phyloP scores from a whole-genome alignment of 306 rosid species.

The Crotalaria pallida region DNA sequence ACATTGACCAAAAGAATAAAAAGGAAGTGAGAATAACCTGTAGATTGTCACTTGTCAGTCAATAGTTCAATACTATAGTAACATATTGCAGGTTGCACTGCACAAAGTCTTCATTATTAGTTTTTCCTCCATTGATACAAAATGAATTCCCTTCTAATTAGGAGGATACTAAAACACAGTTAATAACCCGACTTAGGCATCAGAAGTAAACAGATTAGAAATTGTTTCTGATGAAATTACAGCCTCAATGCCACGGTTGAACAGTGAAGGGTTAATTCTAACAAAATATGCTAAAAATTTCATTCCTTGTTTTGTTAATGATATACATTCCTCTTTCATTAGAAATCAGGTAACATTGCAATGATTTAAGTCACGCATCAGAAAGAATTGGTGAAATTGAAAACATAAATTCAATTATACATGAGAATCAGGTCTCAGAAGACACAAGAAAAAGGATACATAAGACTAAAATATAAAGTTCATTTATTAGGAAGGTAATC shows the following conservation, averaged over 20 bases:
- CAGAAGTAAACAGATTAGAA: not conserved
- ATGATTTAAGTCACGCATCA: constrained; percentile 56
- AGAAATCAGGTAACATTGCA: constrained; percentile 67
- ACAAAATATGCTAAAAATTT: constrained; percentile 77
- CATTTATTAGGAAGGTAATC: constrained; percentile 78
- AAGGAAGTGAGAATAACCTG: constrained; percentile 49
- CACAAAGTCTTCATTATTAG: constrained; percentile 29
- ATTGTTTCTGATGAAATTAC: not conserved
- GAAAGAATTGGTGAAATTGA: constrained; percentile 63
- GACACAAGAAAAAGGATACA: not conserved
- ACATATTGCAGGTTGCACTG: constrained; percentile 94
- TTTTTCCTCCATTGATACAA: constrained; percentile 12
- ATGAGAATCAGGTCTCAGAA: constrained; percentile 3
- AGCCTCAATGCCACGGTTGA: constrained; percentile 1
- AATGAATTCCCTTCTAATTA: not conserved
- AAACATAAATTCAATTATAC: constrained; percentile 16
- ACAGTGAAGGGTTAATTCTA: constrained; percentile 15
- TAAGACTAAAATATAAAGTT: constrained; percentile 11
- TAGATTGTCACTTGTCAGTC: constrained; percentile 61
- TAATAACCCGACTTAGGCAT: constrained; percentile 46
- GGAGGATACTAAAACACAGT: constrained; percentile 29
- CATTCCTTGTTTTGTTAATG: constrained; percentile 92
- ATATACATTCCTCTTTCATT: constrained; percentile 68
- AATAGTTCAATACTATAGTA: constrained; percentile 70
- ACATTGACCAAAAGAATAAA: not conserved